Conservation (phyloP, 2,329 filamentous ascomycete species). For the Neonectria coccinea region DNA sequence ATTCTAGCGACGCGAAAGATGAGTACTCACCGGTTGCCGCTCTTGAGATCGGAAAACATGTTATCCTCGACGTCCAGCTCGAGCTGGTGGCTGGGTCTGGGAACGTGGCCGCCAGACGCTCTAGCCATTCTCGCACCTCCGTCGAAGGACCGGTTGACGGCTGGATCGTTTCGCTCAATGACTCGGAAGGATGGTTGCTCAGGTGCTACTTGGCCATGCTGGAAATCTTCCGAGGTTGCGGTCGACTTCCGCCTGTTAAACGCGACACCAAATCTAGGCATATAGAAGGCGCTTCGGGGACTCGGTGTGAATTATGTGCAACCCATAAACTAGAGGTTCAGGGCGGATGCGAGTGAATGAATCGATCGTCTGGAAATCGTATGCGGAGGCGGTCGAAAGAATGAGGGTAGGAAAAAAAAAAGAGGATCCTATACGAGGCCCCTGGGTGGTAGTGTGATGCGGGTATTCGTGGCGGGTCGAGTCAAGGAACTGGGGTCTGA, state of each 20-base stretch:
- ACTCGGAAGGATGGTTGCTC: constrained; percentile 69
- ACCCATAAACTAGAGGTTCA: constrained; percentile 41
- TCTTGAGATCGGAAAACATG: constrained; percentile 68
- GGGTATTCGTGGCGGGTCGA: constrained; percentile 40
- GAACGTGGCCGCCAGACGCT: constrained; percentile 51
- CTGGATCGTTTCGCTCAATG: constrained; percentile 64
- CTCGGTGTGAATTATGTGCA: constrained; percentile 40
- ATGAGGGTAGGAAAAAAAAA: constrained; percentile 25
- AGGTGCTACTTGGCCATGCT: constrained; percentile 61
- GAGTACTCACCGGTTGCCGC: constrained; percentile 64
- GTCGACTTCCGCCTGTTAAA: constrained; percentile 71
- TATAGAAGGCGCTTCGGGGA: constrained; percentile 53
- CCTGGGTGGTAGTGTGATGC: constrained; percentile 33
- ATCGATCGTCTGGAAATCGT: constrained; percentile 35
- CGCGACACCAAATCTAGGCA: constrained; percentile 72
- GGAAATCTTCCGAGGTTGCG: constrained; percentile 65
- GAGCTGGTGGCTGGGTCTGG: constrained; percentile 52
- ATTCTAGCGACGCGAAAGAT: constrained; percentile 19
- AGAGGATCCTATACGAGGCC: constrained; percentile 37
- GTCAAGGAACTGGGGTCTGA: constrained; percentile 41
- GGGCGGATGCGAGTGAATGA: constrained; percentile 21
- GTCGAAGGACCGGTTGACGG: constrained; percentile 62
- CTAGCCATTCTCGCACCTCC: constrained; percentile 59
- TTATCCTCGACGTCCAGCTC: constrained; percentile 66
- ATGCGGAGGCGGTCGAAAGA: constrained; percentile 24